A percentile compares a stretch with the other conserved stretches of the same genome.
These are phyloP conservation scores for Uromyces viciae-fabae DNA, from an alignment of 1,284 basidiomycete species.

Conservation along the genomic window DNA sequence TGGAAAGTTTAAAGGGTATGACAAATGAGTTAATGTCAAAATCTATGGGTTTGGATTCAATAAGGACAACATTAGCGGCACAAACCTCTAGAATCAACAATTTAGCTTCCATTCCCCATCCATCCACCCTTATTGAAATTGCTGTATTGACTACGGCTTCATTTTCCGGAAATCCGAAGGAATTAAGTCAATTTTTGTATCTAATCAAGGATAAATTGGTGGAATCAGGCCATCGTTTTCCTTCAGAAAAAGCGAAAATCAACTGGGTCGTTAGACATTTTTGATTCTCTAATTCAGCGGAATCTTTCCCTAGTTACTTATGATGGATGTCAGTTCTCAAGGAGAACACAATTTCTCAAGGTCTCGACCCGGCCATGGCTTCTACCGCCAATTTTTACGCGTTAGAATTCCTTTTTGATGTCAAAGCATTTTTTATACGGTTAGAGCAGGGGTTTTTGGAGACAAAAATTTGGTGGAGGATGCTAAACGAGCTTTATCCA, in stretches of 20 bases:
- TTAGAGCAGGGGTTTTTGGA: conserved; percentile 2
- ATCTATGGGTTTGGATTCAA: too few relatives aligned
- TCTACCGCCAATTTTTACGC: not conserved
- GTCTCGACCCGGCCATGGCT: not conserved
- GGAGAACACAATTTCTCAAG: not conserved
- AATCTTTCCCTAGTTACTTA: not conserved
- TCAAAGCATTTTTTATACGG: not conserved
- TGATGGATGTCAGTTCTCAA: not conserved
- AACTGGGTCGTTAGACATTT: conserved; percentile 26
- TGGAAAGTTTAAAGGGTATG: too few relatives aligned
- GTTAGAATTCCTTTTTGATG: not conserved
- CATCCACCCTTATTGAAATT: not conserved
- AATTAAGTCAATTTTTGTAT: conserved; percentile 2
- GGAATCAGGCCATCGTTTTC: not conserved
- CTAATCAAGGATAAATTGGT: not conserved
- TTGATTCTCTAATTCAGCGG: not conserved
- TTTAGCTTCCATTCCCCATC: too few relatives aligned
- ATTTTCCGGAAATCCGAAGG: conserved; percentile 7
- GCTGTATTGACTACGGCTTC: not conserved
- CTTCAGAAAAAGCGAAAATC: not conserved
- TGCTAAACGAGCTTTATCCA: not conserved
- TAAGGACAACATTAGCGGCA: too few relatives aligned
- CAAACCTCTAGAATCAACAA: too few relatives aligned
- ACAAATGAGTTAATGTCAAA: too few relatives aligned
- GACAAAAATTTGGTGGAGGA: not conserved